phyloP scores from a whole-genome alignment of 2,329 filamentous ascomycete genomes.

The Kalaharituber pfeilii region DNA sequence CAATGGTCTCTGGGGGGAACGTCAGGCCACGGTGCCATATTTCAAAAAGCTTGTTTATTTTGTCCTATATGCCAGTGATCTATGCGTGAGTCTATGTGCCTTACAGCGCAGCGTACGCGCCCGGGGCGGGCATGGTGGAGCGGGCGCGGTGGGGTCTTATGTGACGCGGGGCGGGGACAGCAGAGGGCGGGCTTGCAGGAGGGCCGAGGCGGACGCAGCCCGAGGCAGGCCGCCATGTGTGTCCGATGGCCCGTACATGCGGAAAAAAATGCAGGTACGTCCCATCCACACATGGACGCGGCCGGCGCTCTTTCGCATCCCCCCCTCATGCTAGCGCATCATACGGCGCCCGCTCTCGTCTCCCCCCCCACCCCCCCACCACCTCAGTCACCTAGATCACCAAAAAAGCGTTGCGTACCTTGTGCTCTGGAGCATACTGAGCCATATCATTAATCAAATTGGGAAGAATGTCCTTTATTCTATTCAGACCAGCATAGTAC shows the following conservation, averaged over 20 bases:
- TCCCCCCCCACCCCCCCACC: background rate
- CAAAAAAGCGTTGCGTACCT: conserved; percentile 50
- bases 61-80: conserved; percentile 48
- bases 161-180: background rate
- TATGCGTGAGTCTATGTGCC: conserved; percentile 17
- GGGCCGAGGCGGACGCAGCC: background rate
- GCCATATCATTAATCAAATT: conserved; percentile 91
- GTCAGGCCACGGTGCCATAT: conserved; percentile 96
- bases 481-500: conserved; percentile 84
- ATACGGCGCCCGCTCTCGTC: background rate
- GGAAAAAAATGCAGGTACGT: background rate
- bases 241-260: background rate
- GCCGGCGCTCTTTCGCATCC: no score
- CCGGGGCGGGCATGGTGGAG: background rate
- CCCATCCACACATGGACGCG: background rate
- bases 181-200: background rate
- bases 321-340: background rate
- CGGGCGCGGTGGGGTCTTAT: background rate
- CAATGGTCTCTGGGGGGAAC: conserved; percentile 64
- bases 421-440: conserved; percentile 65
- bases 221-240: background rate
- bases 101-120: conserved; percentile 8
- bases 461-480: conserved; percentile 88
- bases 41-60: conserved; percentile 85
- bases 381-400: background rate